These are phyloP conservation scores for Aspergillus piperis DNA, from an alignment of 2,329 filamentous ascomycete genomes.

Conservation along the genomic window DNA sequence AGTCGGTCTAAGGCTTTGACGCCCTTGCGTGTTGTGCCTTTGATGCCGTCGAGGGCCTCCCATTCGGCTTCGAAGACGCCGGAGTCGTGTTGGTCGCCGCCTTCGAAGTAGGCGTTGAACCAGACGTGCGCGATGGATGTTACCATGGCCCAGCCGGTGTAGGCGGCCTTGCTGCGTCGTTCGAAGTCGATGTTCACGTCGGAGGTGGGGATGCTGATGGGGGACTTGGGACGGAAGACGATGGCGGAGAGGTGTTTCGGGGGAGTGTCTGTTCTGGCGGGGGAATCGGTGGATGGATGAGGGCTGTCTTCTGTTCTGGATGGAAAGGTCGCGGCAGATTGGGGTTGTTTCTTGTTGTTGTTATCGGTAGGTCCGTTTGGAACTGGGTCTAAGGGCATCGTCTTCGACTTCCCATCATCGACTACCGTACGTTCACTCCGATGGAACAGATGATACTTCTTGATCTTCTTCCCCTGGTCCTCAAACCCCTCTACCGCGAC, in stretches of 20 bases:
- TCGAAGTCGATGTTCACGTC: constrained; percentile 92
- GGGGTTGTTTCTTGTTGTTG: not conserved
- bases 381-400: constrained; percentile 19
- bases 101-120: constrained; percentile 96
- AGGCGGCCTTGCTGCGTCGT: constrained; percentile 76
- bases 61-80: constrained; percentile 73
- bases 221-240: constrained; percentile 71
- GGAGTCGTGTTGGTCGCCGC: constrained; percentile 67
- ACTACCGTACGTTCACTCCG: constrained; percentile 63
- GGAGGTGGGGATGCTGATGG: constrained; percentile 72
- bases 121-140: constrained; percentile 92
- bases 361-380: not conserved
- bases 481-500: constrained; percentile 80
- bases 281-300: constrained; percentile 14
- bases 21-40: constrained; percentile 81
- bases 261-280: constrained; percentile 25
- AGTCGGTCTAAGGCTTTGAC: constrained; percentile 78
- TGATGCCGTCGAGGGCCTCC: constrained; percentile 89
- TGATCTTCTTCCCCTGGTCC: constrained; percentile 86
- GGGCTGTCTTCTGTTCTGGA: not conserved
- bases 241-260: constrained; percentile 68
- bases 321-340: not conserved
- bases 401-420: constrained; percentile 51
- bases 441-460: constrained; percentile 78
- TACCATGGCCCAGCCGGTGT: constrained; percentile 80